Percentiles rank a stretch among this genome's conserved stretches.
phyloP scores from a whole-genome alignment of 495 filamentous ascomycete species.

The Lasiosphaeris hirsuta region DNA sequence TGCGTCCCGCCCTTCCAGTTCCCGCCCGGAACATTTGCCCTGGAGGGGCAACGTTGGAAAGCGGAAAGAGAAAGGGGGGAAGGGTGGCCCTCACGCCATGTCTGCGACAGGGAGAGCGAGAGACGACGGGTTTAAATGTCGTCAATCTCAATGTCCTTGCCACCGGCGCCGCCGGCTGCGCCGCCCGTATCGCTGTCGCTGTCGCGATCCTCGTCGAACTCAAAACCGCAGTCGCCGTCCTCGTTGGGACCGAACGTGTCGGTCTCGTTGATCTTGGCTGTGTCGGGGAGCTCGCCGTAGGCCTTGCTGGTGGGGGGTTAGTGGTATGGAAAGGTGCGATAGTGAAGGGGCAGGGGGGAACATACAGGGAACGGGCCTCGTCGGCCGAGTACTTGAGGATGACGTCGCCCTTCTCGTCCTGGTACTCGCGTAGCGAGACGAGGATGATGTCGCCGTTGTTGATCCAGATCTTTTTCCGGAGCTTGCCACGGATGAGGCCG shows the following conservation, averaged over 20 bases:
- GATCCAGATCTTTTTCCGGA: constrained; percentile 98
- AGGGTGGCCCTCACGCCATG: constrained; percentile 16
- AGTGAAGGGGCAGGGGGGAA: not conserved
- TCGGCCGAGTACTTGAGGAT: constrained; percentile 99
- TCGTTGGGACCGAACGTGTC: constrained; percentile 78
- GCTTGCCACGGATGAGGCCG: constrained; percentile 87
- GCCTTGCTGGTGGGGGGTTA: constrained; percentile 56
- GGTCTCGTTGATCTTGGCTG: constrained; percentile 99
- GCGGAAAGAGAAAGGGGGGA: constrained; percentile 1
- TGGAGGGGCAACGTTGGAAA: not conserved
- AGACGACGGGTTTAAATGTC: constrained; percentile 57
- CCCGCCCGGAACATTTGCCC: too few species aligned
- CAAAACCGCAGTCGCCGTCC: constrained; percentile 77
- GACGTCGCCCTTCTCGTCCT: constrained; percentile 98
- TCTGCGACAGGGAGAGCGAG: constrained; percentile 1
- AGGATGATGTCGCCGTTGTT: constrained; percentile 99
- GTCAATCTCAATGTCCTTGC: constrained; percentile 69
- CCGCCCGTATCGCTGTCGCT: constrained; percentile 60
- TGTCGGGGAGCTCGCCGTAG: constrained; percentile 95
- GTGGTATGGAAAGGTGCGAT: not conserved
- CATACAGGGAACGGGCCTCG: constrained; percentile 78
- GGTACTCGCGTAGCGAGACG: constrained; percentile 93
- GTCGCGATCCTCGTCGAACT: constrained; percentile 88
- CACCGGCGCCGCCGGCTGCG: constrained; percentile 55
- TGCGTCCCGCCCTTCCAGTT: constrained; percentile 16